Evolutionary conservation across 768 basidiomycete genomes (phyloP).

Genomic region (Rhodotorula kratochvilovae): DNA sequence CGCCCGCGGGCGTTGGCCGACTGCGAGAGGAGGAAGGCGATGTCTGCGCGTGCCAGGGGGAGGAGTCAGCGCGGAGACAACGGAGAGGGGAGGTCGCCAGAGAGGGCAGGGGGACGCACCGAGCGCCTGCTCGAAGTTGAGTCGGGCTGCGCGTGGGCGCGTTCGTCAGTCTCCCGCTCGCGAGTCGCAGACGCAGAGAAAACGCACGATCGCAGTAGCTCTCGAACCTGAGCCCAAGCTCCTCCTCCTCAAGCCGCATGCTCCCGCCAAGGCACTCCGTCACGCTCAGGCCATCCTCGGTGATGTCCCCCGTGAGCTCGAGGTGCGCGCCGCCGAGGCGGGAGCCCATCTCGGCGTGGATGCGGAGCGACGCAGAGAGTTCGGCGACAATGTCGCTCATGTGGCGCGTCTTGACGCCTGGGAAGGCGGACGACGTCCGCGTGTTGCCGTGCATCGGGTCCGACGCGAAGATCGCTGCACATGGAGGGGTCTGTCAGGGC

Average conservation of each 20-base stretch:
- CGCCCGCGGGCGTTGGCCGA: constrained; percentile 53
- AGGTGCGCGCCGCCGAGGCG: constrained; percentile 75
- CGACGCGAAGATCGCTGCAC: constrained; percentile 76
- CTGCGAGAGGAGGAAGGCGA: constrained; percentile 81
- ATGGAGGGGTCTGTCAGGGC: not conserved
- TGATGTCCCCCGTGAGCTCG: constrained; percentile 87
- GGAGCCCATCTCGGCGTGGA: constrained; percentile 70
- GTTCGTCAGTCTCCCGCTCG: not conserved
- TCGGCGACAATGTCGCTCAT: constrained; percentile 67
- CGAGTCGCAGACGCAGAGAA: not conserved
- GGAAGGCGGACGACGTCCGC: constrained; percentile 63
- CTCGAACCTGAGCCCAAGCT: constrained; percentile 88
- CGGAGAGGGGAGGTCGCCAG: too few species aligned
- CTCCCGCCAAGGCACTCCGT: constrained; percentile 96
- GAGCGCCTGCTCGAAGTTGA: constrained; percentile 41
- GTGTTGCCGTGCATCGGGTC: constrained; percentile 99
- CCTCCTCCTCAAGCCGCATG: constrained; percentile 85
- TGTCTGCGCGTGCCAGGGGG: constrained; percentile 52
- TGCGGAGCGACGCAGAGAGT: constrained; percentile 70
- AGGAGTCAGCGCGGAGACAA: not conserved
- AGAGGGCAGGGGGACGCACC: constrained; percentile 6
- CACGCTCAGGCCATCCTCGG: constrained; percentile 85
- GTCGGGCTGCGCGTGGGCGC: constrained; percentile 12
- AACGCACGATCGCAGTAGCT: constrained; percentile 74
- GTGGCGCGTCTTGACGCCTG: constrained; percentile 76